Conservation (phyloP, 129 eudicot genomes). For the Tagetes erecta region DNA sequence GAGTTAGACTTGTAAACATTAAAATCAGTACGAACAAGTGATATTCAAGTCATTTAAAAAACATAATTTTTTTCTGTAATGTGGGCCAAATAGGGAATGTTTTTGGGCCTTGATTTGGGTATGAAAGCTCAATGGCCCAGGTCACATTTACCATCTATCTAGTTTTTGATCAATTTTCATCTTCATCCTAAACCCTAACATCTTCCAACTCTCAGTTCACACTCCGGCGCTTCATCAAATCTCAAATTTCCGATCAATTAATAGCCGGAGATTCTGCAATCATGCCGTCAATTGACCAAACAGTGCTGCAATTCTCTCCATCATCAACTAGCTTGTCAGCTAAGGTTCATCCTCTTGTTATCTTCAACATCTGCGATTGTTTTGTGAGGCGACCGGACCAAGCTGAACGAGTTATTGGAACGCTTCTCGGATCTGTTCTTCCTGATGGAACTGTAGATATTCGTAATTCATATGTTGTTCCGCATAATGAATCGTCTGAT, state of each 20-base stretch:
- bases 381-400: conserved; percentile 88
- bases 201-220: not conserved
- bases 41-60: too few relatives aligned
- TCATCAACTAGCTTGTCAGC: conserved; percentile 64
- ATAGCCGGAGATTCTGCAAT: conserved; percentile 4
- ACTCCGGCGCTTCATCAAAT: conserved; percentile 10
- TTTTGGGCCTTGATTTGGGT: conserved; percentile 1
- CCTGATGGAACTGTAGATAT: conserved; percentile 89
- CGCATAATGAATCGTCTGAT: conserved; percentile 80
- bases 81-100: too few relatives aligned
- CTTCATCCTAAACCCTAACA: conserved; percentile 48
- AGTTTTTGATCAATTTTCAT: not conserved
- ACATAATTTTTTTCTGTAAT: too few relatives aligned
- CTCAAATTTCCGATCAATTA: conserved; percentile 1
- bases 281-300: conserved; percentile 63
- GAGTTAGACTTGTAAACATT: too few relatives aligned
- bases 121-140: not conserved
- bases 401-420: conserved; percentile 88
- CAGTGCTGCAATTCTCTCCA: conserved; percentile 70
- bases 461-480: conserved; percentile 92
- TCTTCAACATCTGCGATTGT: conserved; percentile 85
- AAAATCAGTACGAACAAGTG: too few relatives aligned
- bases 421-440: conserved; percentile 84
- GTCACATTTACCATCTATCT: not conserved
- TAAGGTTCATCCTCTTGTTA: conserved; percentile 87